These are phyloP conservation scores for Ulvella scutata DNA, from an alignment of 139 green algal species.

Conservation along the genomic window DNA sequence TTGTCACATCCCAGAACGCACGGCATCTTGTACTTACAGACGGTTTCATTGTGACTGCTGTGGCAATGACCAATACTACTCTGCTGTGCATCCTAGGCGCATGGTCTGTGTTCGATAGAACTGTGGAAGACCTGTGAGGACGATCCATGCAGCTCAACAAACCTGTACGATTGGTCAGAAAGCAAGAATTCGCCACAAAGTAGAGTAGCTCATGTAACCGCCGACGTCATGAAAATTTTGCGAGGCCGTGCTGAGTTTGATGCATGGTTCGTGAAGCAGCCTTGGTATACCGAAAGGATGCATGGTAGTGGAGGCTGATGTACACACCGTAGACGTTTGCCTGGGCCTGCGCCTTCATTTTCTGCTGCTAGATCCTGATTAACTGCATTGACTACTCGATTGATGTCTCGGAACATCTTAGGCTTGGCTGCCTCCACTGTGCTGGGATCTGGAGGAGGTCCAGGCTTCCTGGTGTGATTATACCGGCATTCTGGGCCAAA, in stretches of 20 bases:
- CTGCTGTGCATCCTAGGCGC: too few species aligned
- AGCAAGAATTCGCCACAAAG: too few species aligned
- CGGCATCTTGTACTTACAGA: too few species aligned
- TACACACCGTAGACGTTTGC: neutral
- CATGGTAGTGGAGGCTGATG: neutral
- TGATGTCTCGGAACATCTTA: conserved; percentile 54
- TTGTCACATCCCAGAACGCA: too few species aligned
- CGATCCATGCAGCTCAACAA: too few species aligned
- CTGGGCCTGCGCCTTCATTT: neutral
- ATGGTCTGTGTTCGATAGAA: too few species aligned
- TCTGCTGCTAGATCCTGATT: conserved; percentile 27
- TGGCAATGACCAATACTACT: too few species aligned
- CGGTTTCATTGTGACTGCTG: too few species aligned
- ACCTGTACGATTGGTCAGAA: too few species aligned
- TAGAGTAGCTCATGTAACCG: too few species aligned
- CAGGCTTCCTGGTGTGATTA: conserved; percentile 63
- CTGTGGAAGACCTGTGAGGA: too few species aligned
- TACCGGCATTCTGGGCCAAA: conserved; percentile 85
- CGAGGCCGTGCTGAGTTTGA: neutral
- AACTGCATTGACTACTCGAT: conserved; percentile 56
- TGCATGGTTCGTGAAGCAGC: neutral
- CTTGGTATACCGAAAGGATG: neutral
- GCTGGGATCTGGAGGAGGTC: conserved; percentile 44
- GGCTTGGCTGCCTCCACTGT: conserved; percentile 65
- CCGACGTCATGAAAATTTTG: neutral